phyloP scores from a whole-genome alignment of 2,329 filamentous ascomycete genomes.

The Parastagonospora avenae region DNA sequence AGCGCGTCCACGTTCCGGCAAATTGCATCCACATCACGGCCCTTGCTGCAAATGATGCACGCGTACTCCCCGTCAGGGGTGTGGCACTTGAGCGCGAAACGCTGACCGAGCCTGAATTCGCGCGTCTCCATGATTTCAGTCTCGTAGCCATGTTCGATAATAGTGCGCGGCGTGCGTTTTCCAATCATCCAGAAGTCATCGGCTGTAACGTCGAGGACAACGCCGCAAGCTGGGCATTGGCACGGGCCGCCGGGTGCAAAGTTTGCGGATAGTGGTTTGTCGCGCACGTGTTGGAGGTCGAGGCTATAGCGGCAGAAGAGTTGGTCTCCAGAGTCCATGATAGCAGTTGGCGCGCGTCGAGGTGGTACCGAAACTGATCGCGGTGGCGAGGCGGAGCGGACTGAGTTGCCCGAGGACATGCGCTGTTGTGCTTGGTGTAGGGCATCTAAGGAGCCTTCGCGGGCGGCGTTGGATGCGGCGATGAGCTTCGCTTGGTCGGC shows the following conservation, averaged over 20 bases:
- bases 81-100: conserved; percentile 47
- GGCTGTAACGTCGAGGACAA: conserved; percentile 31
- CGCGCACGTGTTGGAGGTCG: conserved; percentile 37
- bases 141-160: conserved; percentile 33
- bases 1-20: conserved; percentile 42
- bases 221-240: conserved; percentile 37
- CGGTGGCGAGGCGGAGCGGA: conserved; percentile 22
- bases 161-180: conserved; percentile 36
- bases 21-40: conserved; percentile 43
- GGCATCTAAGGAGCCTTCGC: conserved; percentile 48
- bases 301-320: conserved; percentile 45
- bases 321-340: conserved; percentile 21
- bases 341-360: conserved; percentile 30
- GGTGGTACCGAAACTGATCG: conserved; percentile 25
- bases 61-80: conserved; percentile 44
- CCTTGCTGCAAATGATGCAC: conserved; percentile 41
- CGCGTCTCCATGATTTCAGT: conserved; percentile 42
- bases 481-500: conserved; percentile 48
- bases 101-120: conserved; percentile 43
- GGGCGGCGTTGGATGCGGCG: conserved; percentile 48
- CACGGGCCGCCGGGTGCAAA: conserved; percentile 41
- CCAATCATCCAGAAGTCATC: conserved; percentile 48
- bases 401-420: conserved; percentile 20
- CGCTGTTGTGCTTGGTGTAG: conserved; percentile 43
- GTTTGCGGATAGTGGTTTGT: conserved; percentile 35